A percentile compares a stretch with the other conserved stretches of the same genome.
These are phyloP conservation scores for Neurospora sp. DNA, from an alignment of 495 filamentous ascomycete genomes.

Conservation along the genomic window DNA sequence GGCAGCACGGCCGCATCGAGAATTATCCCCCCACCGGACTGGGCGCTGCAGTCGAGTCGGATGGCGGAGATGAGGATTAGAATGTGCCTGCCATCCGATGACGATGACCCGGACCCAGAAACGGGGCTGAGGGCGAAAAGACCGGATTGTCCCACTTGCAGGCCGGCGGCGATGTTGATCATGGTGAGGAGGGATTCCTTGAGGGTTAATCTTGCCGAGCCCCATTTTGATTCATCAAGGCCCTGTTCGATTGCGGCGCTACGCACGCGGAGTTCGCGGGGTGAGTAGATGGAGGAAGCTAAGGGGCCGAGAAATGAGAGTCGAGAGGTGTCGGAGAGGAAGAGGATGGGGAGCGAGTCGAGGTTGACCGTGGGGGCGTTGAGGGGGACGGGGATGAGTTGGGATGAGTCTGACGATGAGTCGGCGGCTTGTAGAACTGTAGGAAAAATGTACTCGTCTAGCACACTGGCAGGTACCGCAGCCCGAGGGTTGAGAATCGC, in stretches of 20 bases:
- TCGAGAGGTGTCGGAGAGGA: conserved; percentile 15
- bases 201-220: conserved; percentile 27
- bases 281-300: conserved; percentile 26
- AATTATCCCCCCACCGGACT: conserved; percentile 21
- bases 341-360: conserved; percentile 30
- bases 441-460: conserved; percentile 25
- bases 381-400: conserved; percentile 16
- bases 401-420: neutral
- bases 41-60: conserved; percentile 29
- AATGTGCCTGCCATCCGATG: conserved; percentile 17
- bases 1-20: conserved; percentile 41
- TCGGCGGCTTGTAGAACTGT: conserved; percentile 5
- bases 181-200: conserved; percentile 40
- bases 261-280: conserved; percentile 28
- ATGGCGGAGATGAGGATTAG: conserved; percentile 32
- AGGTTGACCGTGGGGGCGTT: conserved; percentile 34
- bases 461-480: neutral
- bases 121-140: conserved; percentile 28
- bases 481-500: neutral
- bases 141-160: conserved; percentile 24
- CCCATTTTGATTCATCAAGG: neutral
- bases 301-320: conserved; percentile 28
- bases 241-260: neutral
- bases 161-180: conserved; percentile 33
- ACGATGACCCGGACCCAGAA: neutral